Conservation (phyloP, 2,329 filamentous ascomycete species). For the Metarhizium album region DNA sequence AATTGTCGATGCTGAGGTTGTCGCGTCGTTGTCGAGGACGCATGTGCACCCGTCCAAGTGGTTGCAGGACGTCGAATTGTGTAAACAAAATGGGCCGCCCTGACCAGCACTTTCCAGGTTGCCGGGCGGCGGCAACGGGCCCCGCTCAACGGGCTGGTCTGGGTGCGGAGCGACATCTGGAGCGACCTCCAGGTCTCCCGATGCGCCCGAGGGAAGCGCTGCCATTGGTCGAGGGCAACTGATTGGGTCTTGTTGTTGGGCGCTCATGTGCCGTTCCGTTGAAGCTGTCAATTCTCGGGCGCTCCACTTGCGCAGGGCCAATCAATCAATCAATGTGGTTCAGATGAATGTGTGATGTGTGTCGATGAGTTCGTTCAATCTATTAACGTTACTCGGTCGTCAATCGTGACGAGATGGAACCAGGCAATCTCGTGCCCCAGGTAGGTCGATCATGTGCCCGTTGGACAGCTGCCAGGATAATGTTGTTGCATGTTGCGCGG, state of each 20-base stretch:
- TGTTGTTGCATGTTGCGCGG: no score
- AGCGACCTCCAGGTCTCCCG: no score
- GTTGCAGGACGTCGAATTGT: constrained; percentile 10
- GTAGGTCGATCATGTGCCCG: no score
- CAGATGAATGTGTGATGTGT: no score
- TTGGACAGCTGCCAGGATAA: no score
- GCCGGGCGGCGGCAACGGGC: constrained; percentile 22
- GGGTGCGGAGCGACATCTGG: background rate
- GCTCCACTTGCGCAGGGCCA: constrained; percentile 1
- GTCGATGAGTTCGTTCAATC: no score
- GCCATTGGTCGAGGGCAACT: constrained; percentile 5
- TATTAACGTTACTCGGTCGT: no score
- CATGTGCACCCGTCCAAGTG: constrained; percentile 11
- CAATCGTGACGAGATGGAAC: no score
- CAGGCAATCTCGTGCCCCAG: no score
- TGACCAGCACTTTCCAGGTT: constrained; percentile 24
- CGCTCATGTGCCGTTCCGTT: constrained; percentile 3
- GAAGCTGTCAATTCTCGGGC: background rate
- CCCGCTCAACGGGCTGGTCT: constrained; percentile 7
- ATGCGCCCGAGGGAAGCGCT: constrained; percentile 3
- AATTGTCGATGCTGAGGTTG: constrained; percentile 15
- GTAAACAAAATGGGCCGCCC: constrained; percentile 36
- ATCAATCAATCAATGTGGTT: background rate
- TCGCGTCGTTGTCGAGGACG: constrained; percentile 15
- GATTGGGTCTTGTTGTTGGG: background rate